Evolutionary conservation across 2,329 filamentous ascomycete genomes (phyloP), one percentile per base, ranked within the genome.

Genomic region (Aspergillus texensis): DNA sequence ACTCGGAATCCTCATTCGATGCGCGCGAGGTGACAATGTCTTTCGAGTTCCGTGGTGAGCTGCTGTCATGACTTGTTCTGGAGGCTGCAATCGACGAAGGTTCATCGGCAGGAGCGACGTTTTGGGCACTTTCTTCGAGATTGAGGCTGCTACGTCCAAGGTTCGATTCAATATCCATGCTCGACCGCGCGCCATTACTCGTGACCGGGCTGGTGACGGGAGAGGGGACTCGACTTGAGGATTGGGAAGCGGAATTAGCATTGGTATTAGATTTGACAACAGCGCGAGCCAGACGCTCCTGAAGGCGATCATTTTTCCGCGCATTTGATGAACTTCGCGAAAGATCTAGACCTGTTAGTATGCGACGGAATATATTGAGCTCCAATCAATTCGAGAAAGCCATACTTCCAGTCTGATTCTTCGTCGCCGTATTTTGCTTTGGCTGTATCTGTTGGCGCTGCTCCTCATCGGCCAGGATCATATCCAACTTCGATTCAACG

Each of bases 401-500:
- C 77, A 58, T 78, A 79, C 76, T 72, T 36, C 68, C 65, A 69
- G 72, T 74, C 77, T 80, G 79, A 32, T 73, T 77, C 68, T 71
- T 69, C 65, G 67, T 77, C 66, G 67, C 62, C 14, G 67, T 63
- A 32, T 69, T 62, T 36, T 65, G 63, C 52, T 73, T 78, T 58
- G 70, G 62, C 21, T 69, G 63, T 41, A 48, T 28, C 6, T 65
- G 64, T 41, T 70, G 65, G n/a, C 63, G 65, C 8, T 67, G 61
- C 30, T 69, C 88, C 61, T 92, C 89, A 69, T 97, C 94, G 60
- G 93, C 89, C 65, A 99, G 85, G 63, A 99, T 96, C 57, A 88
- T 94, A 77, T 99, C 95, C 64, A 99, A 86, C 50, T 92, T 89
- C 64, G 94, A 96, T 81, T 99, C 95, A 62, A 99, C 91, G 65